Conservation (phyloP, 2,329 filamentous ascomycete species). For the Mariannaea sp. region DNA sequence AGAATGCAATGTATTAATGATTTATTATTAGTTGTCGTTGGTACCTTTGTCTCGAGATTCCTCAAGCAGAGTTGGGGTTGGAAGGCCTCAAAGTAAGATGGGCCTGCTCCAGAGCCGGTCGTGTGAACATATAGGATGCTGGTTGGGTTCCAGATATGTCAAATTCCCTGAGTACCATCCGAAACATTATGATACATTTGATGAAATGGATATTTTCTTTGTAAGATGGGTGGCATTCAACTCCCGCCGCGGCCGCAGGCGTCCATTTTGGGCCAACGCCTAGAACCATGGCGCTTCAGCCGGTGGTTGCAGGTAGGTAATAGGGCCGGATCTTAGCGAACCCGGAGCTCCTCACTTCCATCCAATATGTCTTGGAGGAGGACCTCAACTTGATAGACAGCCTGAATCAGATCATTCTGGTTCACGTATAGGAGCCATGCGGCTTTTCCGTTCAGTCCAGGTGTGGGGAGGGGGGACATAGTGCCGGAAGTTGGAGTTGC, state of each 20-base stretch:
- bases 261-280: conserved; percentile 22
- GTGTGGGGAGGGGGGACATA: not conserved
- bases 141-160: conserved; percentile 3
- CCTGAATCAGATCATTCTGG: conserved; percentile 2
- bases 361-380: conserved; percentile 8
- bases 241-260: conserved; percentile 25
- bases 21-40: too few relatives aligned
- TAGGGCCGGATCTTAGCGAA: conserved; percentile 8
- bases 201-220: not conserved
- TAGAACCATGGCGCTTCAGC: conserved; percentile 2
- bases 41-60: not conserved
- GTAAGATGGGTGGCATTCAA: conserved; percentile 10
- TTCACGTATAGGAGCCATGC: not conserved
- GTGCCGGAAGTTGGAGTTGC: not conserved
- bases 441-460: not conserved
- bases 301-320: conserved; percentile 1
- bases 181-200: not conserved
- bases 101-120: conserved; percentile 5
- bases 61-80: not conserved
- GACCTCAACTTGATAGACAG: conserved; percentile 13
- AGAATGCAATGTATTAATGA: too few relatives aligned
- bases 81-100: not conserved
- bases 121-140: not conserved
- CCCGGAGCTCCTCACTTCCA: conserved; percentile 6
- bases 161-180: not conserved